phyloP scores from a whole-genome alignment of 225 moss, liverwort and hornwort genomes.

The Sphagnum tenellum region DNA sequence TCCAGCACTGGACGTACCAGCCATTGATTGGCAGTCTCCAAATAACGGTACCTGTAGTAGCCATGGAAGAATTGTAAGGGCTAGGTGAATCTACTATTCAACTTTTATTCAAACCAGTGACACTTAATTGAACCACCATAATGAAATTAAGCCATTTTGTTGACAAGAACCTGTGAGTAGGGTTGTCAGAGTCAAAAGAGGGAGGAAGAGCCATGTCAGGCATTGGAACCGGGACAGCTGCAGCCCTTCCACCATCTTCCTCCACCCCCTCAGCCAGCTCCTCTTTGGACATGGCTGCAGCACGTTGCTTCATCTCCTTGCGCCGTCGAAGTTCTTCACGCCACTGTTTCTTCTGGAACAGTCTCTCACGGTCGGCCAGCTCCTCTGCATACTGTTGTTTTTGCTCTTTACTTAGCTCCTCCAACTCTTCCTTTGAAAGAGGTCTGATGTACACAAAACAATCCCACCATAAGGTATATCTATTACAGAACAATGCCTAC shows the following conservation, averaged over 20 bases:
- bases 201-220: slow-evolving; percentile 62
- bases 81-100: neutral
- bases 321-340: slow-evolving; percentile 45
- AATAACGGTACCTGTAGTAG: slow-evolving; percentile 28
- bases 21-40: slow-evolving; percentile 59
- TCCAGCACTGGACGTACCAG: slow-evolving; percentile 55
- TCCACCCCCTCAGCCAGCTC: slow-evolving; percentile 33
- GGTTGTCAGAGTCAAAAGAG: slow-evolving; percentile 49
- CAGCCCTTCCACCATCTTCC: slow-evolving; percentile 45
- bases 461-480: neutral
- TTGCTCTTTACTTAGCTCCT: slow-evolving; percentile 45
- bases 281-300: slow-evolving; percentile 25
- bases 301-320: slow-evolving; percentile 38
- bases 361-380: slow-evolving; percentile 49
- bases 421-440: slow-evolving; percentile 44
- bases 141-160: neutral
- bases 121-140: neutral
- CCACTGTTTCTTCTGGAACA: slow-evolving; percentile 62
- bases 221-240: slow-evolving; percentile 51
- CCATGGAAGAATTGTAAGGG: neutral
- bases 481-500: neutral
- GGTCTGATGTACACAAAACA: slow-evolving; percentile 6
- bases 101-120: neutral
- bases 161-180: slow-evolving; percentile 27
- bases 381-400: slow-evolving; percentile 43